Conservation (phyloP, 306 rosid genomes). For the Castanea sativa region DNA sequence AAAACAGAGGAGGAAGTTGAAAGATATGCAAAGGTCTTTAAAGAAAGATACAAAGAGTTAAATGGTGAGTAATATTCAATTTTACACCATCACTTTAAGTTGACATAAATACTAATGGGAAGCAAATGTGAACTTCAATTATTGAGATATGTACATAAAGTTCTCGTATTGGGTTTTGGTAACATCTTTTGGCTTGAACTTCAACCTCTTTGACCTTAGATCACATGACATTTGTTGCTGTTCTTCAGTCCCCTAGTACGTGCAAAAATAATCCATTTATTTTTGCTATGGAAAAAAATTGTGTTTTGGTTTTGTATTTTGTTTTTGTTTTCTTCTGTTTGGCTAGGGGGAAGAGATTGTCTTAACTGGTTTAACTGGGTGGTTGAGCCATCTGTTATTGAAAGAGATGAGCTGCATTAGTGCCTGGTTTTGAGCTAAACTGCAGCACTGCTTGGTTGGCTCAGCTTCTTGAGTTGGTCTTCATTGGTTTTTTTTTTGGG, state of each 20-base stretch:
- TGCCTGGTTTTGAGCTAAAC: not conserved
- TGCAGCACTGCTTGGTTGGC: not conserved
- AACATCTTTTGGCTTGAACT: not conserved
- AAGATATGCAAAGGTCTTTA: slow-evolving; percentile 85
- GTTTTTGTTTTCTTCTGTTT: too few species aligned
- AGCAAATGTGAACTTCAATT: not conserved
- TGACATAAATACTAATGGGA: not conserved
- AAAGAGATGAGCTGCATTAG: not conserved
- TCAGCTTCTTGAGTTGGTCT: slow-evolving; percentile 1
- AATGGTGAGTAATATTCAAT: slow-evolving; percentile 57
- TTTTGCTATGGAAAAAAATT: too few species aligned
- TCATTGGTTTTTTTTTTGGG: not conserved
- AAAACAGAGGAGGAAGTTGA: slow-evolving; percentile 95
- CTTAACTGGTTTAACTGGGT: not conserved
- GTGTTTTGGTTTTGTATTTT: too few species aligned
- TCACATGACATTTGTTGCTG: not conserved
- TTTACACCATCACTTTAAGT: not conserved
- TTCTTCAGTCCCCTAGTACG: not conserved
- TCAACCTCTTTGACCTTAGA: not conserved
- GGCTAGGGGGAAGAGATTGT: not conserved
- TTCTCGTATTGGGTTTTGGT: not conserved
- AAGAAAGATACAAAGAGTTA: slow-evolving; percentile 89
- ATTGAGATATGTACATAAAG: not conserved
- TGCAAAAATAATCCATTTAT: too few species aligned
- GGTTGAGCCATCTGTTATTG: not conserved